Evolutionary conservation across 306 rosid species (phyloP).

Genomic region (Begonia peltatifolia): DNA sequence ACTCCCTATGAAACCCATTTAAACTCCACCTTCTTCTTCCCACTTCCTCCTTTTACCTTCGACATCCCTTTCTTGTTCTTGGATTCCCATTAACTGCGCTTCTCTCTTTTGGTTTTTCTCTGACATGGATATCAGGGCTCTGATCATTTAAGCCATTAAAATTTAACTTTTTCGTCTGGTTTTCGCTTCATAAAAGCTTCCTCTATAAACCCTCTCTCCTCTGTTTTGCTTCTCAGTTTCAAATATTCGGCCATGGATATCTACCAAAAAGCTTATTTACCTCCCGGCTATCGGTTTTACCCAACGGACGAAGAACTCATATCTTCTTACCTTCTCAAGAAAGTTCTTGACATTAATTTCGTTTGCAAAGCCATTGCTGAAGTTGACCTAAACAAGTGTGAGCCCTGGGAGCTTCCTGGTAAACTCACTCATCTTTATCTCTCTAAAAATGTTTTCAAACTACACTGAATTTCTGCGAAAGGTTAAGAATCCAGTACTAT

Average conservation of each 20-base stretch:
- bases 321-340: slow-evolving; percentile 45
- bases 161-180: too few species aligned
- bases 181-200: too few species aligned
- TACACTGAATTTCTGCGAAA: too few species aligned
- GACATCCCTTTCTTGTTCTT: neutral
- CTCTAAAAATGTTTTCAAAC: too few species aligned
- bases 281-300: slow-evolving; percentile 63
- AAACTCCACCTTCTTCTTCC: neutral
- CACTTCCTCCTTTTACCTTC: neutral
- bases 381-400: slow-evolving; percentile 68
- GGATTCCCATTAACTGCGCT: too few species aligned
- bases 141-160: too few species aligned
- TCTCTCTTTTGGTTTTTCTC: neutral
- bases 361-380: slow-evolving; percentile 49
- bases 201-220: too few species aligned
- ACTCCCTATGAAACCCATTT: neutral
- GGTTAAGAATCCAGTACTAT: too few species aligned
- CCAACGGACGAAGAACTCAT: slow-evolving; percentile 64
- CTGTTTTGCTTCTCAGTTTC: neutral
- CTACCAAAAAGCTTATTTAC: slow-evolving; percentile 20
- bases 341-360: slow-evolving; percentile 40
- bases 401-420: slow-evolving; percentile 76
- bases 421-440: too few species aligned
- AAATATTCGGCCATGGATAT: neutral
- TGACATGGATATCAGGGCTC: neutral